Base-by-base conservation (phyloP, 164 flowering plant species). In the Magnolia sinica region DNA sequence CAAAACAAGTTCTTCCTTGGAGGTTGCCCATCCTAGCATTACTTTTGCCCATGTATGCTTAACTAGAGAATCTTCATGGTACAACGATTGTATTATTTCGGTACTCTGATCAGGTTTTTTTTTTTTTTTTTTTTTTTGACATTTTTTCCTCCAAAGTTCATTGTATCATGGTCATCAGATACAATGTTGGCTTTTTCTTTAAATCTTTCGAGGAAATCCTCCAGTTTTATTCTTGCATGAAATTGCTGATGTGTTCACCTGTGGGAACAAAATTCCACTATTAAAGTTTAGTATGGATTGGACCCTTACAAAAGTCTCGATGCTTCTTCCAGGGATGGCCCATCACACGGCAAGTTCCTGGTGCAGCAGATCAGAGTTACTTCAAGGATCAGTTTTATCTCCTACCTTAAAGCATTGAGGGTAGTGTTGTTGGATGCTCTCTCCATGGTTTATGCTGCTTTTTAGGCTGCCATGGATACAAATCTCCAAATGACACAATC, bases 241-340 rank as follows among this genome's bases (percentile, higher is more conserved):
- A 8, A 18, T 65, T 65, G 9, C 10, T 22, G 7, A 65, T 65
- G 10, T 65, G 24, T 65, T 18, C 20, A 18, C 68, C 3, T 18
- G 10, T 65, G 23, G 20, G 68, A 8, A 65, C 68, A 8, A 20
- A 65, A 37, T 23, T 20, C 72, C 77, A 19, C 31, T 76, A 65
- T 58, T 61, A 64, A 61, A 84, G 45, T 82, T 72, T 67, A 71
- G 61, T 76, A 73, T 9, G 83, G 68, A 75, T 80, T 86, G 52
- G 75, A 72, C n/a, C 87, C 87, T 50, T 92, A 87, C 68, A 91
- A 71, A 76, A 88, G 87, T 84, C 87, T 90, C 77, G 90, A 31
- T 2, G 78, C 89, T 18, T 89, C 93, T 71, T 88, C 88, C 88
- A 95, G 90, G 69, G 96, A 86, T 37, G 97, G 96, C 63, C 95